A percentile compares a stretch with the other conserved stretches of the same genome.
Evolutionary conservation across 1,284 basidiomycete genomes (phyloP).

Genomic region (Heterobasidion irregulare): DNA sequence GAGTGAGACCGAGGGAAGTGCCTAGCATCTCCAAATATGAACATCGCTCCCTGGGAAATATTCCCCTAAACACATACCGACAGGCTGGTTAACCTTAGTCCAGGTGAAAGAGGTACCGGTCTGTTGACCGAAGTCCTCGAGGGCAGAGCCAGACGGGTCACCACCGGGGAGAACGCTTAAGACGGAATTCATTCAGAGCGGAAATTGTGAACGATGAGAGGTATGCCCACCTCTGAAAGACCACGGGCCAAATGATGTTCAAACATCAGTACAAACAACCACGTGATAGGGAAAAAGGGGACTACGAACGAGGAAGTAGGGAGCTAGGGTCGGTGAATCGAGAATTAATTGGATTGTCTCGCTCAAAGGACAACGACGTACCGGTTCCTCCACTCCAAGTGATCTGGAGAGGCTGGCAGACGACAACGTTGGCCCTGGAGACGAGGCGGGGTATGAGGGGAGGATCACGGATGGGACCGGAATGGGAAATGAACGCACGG

Average conservation of each 20-base stretch:
- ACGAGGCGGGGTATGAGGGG: slow-evolving; percentile 6
- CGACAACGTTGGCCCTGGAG: slow-evolving; percentile 30
- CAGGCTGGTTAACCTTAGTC: neutral
- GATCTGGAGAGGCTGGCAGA: slow-evolving; percentile 44
- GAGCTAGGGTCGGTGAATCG: slow-evolving; percentile 2
- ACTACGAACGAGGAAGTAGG: slow-evolving; percentile 12
- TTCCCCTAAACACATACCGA: neutral
- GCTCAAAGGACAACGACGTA: slow-evolving; percentile 22
- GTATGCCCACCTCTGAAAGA: slow-evolving; percentile 6
- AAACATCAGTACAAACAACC: neutral
- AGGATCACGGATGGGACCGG: neutral
- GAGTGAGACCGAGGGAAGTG: slow-evolving; percentile 36
- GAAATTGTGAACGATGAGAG: neutral
- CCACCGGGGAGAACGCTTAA: slow-evolving; percentile 5
- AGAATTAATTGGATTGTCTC: no score
- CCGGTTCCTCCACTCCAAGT: slow-evolving; percentile 41
- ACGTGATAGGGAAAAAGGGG: neutral
- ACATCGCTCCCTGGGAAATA: neutral
- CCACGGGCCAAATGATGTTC: neutral
- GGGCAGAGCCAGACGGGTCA: neutral
- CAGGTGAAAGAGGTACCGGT: neutral
- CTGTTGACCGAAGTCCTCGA: slow-evolving; percentile 1
- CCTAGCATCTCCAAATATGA: slow-evolving; percentile 20
- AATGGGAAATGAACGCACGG: slow-evolving; percentile 36
- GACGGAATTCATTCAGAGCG: neutral